Conservation (phyloP, 768 basidiomycete species). For the Daedaleopsis nitida region DNA sequence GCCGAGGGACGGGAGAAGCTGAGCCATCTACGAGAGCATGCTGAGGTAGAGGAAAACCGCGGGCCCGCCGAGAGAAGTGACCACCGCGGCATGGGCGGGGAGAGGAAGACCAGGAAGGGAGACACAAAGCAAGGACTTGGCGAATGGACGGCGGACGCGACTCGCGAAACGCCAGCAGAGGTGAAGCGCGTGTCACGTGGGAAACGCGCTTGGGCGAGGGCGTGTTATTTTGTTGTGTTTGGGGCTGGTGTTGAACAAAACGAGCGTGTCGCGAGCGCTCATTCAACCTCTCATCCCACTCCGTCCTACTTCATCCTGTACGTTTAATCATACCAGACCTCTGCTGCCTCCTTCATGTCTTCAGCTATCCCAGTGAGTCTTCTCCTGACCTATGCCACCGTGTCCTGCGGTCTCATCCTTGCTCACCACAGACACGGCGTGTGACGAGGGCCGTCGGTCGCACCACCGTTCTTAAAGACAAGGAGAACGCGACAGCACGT, state of each 20-base stretch:
- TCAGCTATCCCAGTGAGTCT: constrained; percentile 48
- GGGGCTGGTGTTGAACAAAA: constrained; percentile 35
- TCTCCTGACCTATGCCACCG: not conserved
- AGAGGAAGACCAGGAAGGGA: constrained; percentile 1
- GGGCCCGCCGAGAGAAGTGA: constrained; percentile 9
- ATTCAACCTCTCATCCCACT: constrained; percentile 13
- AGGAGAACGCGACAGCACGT: constrained; percentile 71
- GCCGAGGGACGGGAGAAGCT: not conserved
- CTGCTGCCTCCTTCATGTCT: constrained; percentile 34
- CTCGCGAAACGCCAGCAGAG: not conserved
- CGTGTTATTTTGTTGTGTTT: constrained; percentile 33
- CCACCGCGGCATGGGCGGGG: constrained; percentile 20
- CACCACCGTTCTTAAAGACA: constrained; percentile 55
- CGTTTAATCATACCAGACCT: constrained; percentile 6
- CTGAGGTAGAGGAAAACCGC: not conserved
- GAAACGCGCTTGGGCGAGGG: constrained; percentile 19
- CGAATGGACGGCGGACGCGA: not conserved
- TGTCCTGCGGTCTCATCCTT: not conserved
- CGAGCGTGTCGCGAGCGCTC: constrained; percentile 15
- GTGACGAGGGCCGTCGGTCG: constrained; percentile 56
- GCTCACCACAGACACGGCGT: constrained; percentile 56
- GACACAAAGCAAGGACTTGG: constrained; percentile 4
- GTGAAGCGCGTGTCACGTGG: constrained; percentile 25
- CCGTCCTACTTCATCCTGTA: constrained; percentile 21
- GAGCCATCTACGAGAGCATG: constrained; percentile 14